phyloP scores from a whole-genome alignment of 78 protist species.

The Planoprotostelium fungivorum region DNA sequence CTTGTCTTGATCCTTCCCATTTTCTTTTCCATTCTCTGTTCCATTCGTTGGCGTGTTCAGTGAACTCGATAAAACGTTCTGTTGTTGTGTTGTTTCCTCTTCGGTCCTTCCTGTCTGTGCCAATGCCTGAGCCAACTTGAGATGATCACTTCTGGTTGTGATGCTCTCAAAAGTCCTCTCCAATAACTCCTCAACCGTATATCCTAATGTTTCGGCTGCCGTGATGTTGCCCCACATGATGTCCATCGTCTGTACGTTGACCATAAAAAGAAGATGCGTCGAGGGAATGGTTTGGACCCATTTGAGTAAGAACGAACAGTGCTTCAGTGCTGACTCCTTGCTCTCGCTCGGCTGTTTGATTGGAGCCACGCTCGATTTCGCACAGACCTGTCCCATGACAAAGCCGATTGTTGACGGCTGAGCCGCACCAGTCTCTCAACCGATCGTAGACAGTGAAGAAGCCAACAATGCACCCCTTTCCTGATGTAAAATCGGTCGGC shows the following conservation, averaged over 20 bases:
- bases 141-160: background rate
- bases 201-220: background rate
- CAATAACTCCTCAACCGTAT: background rate
- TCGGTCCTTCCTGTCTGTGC: background rate
- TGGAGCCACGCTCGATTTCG: background rate
- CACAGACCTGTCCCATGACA: background rate
- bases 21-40: background rate
- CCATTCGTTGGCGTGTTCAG: background rate
- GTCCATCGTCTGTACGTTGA: background rate
- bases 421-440: too few relatives aligned
- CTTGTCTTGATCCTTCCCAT: background rate
- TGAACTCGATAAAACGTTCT: background rate
- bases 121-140: background rate
- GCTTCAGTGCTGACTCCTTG: too few relatives aligned
- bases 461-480: too few relatives aligned
- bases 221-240: background rate
- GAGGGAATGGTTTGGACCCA: background rate
- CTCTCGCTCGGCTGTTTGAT: background rate
- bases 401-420: too few relatives aligned
- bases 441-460: too few relatives aligned
- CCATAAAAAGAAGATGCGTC: background rate
- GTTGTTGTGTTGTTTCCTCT: background rate
- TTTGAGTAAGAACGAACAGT: background rate
- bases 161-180: background rate
- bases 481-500: too few relatives aligned